phyloP scores from a whole-genome alignment of 2,329 filamentous ascomycete species.

The Sporothrix protearum region DNA sequence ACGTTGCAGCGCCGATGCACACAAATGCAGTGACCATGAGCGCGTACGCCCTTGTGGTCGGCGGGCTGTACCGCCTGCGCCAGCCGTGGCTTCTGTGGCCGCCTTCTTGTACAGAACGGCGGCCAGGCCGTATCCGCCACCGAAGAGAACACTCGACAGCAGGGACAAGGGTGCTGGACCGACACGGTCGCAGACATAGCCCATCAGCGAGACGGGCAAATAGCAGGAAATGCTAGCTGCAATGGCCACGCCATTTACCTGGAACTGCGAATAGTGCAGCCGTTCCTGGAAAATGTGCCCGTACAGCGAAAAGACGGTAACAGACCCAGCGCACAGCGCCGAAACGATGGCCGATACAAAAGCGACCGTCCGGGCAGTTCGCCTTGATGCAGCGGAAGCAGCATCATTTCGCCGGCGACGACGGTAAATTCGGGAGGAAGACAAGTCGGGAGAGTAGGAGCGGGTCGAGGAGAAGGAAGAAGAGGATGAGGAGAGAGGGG shows the following conservation, averaged over 20 bases:
- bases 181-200: slow-evolving; percentile 86
- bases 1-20: slow-evolving; percentile 76
- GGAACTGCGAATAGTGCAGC: slow-evolving; percentile 82
- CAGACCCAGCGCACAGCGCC: slow-evolving; percentile 79
- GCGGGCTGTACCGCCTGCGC: slow-evolving; percentile 20
- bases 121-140: slow-evolving; percentile 75
- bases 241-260: slow-evolving; percentile 87
- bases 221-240: slow-evolving; percentile 86
- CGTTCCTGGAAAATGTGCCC: slow-evolving; percentile 83
- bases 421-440: slow-evolving; percentile 16
- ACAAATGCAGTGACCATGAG: slow-evolving; percentile 85
- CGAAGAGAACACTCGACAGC: slow-evolving; percentile 69
- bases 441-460: slow-evolving; percentile 22
- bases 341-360: slow-evolving; percentile 54
- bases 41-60: slow-evolving; percentile 62
- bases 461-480: slow-evolving; percentile 24
- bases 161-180: slow-evolving; percentile 75
- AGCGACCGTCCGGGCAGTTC: slow-evolving; percentile 43
- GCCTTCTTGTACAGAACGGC: slow-evolving; percentile 67
- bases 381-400: slow-evolving; percentile 30
- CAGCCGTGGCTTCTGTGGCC: slow-evolving; percentile 37
- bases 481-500: slow-evolving; percentile 17
- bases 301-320: slow-evolving; percentile 92
- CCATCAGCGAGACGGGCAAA: slow-evolving; percentile 83
- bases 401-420: slow-evolving; percentile 19